Percentiles rank a stretch among this genome's conserved stretches.
Evolutionary conservation across 495 filamentous ascomycete genomes (phyloP).

Genomic region (Echria macrotheca): DNA sequence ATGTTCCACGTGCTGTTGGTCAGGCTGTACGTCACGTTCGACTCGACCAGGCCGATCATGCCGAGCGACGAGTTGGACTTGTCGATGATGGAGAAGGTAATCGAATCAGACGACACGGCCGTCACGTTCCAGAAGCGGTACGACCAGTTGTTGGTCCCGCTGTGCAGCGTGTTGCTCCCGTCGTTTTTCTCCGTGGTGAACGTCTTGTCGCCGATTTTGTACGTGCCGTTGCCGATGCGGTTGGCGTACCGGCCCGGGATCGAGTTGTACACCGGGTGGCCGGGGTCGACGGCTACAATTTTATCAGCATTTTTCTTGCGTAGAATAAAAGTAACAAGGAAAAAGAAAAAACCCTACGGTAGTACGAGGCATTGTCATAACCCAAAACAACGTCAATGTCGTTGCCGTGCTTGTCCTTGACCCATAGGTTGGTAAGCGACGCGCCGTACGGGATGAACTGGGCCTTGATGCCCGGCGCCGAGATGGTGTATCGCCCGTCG

Average conservation of each 20-base stretch:
- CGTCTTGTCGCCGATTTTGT: slow-evolving; percentile 46
- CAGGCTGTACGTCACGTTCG: slow-evolving; percentile 67
- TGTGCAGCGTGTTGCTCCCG: slow-evolving; percentile 55
- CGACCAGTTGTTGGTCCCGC: slow-evolving; percentile 57
- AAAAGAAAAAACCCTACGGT: too few species aligned
- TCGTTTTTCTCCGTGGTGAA: slow-evolving; percentile 49
- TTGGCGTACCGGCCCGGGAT: slow-evolving; percentile 52
- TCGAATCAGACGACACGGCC: slow-evolving; percentile 55
- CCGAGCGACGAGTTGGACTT: slow-evolving; percentile 55
- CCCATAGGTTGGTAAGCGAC: slow-evolving; percentile 52
- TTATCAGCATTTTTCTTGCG: too few species aligned
- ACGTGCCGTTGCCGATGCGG: slow-evolving; percentile 49
- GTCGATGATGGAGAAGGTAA: slow-evolving; percentile 76
- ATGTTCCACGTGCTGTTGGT: slow-evolving; percentile 45
- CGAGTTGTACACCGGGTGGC: slow-evolving; percentile 47
- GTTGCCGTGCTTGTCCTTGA: slow-evolving; percentile 51
- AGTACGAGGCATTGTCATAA: slow-evolving; percentile 46
- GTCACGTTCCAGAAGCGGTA: slow-evolving; percentile 48
- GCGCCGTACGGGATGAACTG: slow-evolving; percentile 55
- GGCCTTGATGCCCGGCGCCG: slow-evolving; percentile 46
- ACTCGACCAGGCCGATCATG: slow-evolving; percentile 69
- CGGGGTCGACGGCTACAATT: slow-evolving; percentile 40
- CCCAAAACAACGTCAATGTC: slow-evolving; percentile 51
- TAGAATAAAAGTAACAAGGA: too few species aligned
- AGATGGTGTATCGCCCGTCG: slow-evolving; percentile 45